These are phyloP conservation scores for Fusarium anguioides DNA, from an alignment of 2,329 filamentous ascomycete genomes.

Conservation along the genomic window DNA sequence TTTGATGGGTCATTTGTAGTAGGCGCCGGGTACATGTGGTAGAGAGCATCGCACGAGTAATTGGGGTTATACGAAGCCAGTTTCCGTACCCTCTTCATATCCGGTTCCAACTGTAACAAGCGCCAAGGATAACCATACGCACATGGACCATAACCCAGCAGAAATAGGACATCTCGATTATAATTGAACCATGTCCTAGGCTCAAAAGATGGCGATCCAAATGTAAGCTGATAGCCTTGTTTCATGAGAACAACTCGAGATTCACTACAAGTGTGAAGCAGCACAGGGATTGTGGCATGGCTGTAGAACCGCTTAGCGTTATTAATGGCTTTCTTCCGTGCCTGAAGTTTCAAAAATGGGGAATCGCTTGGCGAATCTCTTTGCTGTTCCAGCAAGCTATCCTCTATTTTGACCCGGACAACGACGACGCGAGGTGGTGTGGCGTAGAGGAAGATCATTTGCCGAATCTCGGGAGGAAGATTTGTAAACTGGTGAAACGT, in stretches of 20 bases:
- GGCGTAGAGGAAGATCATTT: neutral
- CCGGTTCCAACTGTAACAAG: neutral
- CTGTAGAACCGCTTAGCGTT: neutral
- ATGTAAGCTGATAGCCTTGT: neutral
- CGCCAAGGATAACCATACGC: no score
- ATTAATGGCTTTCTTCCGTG: no score
- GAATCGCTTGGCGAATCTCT: no score
- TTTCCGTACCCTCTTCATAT: neutral
- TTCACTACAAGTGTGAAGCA: neutral
- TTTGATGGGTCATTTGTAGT: no score
- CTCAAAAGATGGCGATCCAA: neutral
- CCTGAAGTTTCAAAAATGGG: no score
- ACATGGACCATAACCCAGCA: no score
- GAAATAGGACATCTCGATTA: neutral
- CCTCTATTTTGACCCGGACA: neutral
- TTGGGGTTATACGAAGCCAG: neutral
- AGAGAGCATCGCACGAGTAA: neutral
- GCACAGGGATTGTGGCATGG: neutral
- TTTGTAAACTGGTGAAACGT: neutral
- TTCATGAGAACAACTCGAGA: neutral
- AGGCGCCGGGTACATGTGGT: neutral
- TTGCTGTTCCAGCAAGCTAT: no score
- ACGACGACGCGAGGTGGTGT: neutral
- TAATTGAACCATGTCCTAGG: constrained; percentile 1
- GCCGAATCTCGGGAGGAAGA: neutral